A percentile compares a stretch with the other conserved stretches of the same genome.
These are phyloP conservation scores for Malassezia brasiliensis DNA, from an alignment of 1,284 basidiomycete genomes.

Conservation along the genomic window DNA sequence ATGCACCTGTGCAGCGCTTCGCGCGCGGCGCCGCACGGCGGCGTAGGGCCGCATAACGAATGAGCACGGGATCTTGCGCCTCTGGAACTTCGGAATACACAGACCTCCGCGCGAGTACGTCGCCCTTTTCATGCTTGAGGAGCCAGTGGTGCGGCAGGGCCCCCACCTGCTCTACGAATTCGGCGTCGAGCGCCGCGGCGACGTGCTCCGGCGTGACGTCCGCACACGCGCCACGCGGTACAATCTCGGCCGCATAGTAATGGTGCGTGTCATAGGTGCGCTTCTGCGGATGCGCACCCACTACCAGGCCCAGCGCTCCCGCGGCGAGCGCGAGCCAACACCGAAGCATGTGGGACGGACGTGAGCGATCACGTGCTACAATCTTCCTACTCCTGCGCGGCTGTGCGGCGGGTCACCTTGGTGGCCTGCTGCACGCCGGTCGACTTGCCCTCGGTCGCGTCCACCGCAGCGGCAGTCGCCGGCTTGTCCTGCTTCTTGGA, in stretches of 20 bases:
- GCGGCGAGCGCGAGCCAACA: background rate
- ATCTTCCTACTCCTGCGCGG: background rate
- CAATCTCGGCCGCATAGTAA: conserved; percentile 79
- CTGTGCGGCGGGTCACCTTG: conserved; percentile 11
- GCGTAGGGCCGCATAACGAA: conserved; percentile 49
- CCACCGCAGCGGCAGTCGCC: background rate
- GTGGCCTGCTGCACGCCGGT: conserved; percentile 10
- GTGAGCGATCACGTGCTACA: background rate
- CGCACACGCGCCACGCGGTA: conserved; percentile 49
- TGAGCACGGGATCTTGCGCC: conserved; percentile 51
- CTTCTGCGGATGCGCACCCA: conserved; percentile 15
- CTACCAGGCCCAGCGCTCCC: background rate
- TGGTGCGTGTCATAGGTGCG: conserved; percentile 64
- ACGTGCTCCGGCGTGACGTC: conserved; percentile 49
- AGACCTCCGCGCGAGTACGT: conserved; percentile 7
- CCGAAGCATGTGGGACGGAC: background rate
- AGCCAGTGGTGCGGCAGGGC: conserved; percentile 76
- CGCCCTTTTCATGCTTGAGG: conserved; percentile 55
- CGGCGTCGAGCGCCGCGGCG: conserved; percentile 61
- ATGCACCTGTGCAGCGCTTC: conserved; percentile 13
- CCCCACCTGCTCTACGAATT: conserved; percentile 78
- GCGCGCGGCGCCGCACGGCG: conserved; percentile 13
- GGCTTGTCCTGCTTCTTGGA: conserved; percentile 15
- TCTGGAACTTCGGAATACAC: conserved; percentile 19
- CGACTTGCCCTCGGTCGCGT: conserved; percentile 8